Base-by-base conservation (phyloP, 169 alveolate genomes). In the Cryptosporidium xiaoi region DNA sequence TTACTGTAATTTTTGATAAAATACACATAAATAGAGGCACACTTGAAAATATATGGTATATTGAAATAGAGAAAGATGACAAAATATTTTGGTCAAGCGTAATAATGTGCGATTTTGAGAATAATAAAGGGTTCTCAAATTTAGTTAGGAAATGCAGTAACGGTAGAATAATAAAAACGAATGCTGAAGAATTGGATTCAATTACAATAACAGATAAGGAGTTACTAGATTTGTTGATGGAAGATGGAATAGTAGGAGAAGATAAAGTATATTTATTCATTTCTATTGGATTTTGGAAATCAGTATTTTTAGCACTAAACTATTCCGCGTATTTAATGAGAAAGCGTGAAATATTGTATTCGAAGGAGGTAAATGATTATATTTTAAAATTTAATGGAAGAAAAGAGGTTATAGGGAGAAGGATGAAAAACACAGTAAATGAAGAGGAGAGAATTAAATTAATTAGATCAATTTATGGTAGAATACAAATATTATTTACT, bases 251-350 rank as follows among this genome's bases (percentile, higher is more conserved):
- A 5, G 31, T 3, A 16, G 66, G 56, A 29, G 12, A 51, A 18
- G 33, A 24, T n/a, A 53, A 51, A 58, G 16, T 77, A 24, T 2
- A 5, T 12, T 53, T 77, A n/a, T 77, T 77, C 18, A 46, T 65
- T 44, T 77, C 87, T 15, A 7, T 77, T 24, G 87, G 77, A n/a
- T 29, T 77, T 40, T 77, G 87, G 87, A 77, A 77, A 27, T 77
- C 87, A 16, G 24, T 77, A 15, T 77, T 77, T 77, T 40, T 77
- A 24, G 27, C 71, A 46, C 44, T 77, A 27, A 77, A 77, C 40
- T 77, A 77, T 34, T 56, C 65, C 33, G 48, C 71, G 0, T 77
- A 77, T 48, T 58, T 77, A 20, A 60, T 31, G 66, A 77, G 33
- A 77, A 77, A 20, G 46, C 46, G 87, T 31, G 87, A 77, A 48